Evolutionary conservation across 148 eudicot species (phyloP).

Genomic region (Rhododendron mucronatum): DNA sequence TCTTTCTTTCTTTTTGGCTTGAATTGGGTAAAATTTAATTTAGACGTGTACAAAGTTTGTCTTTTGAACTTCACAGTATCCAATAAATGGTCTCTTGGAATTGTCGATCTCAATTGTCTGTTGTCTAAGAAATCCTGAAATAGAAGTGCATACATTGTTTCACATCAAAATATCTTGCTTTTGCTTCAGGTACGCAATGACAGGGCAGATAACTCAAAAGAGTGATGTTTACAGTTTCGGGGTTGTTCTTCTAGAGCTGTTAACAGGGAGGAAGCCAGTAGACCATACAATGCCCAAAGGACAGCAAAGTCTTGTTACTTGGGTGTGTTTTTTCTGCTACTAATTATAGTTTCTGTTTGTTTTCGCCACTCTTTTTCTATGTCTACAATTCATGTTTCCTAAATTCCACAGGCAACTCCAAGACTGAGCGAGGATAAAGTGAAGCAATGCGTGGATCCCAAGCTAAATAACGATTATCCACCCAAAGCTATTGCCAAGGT

Average conservation of each 20-base stretch:
- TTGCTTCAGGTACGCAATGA: conserved; percentile 81
- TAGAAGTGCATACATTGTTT: not conserved
- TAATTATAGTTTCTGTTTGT: not conserved
- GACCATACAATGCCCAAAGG: conserved; percentile 98
- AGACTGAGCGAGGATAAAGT: conserved; percentile 95
- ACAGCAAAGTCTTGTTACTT: conserved; percentile 91
- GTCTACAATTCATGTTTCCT: not conserved
- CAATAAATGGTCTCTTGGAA: not conserved
- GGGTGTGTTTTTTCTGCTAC: conserved; percentile 42
- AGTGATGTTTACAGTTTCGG: conserved; percentile 98
- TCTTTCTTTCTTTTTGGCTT: not conserved
- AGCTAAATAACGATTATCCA: conserved; percentile 68
- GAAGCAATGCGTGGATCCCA: conserved; percentile 94
- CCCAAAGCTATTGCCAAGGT: conserved; percentile 95
- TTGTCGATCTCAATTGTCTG: not conserved
- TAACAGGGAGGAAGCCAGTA: conserved; percentile 94
- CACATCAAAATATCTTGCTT: not conserved
- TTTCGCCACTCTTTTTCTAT: not conserved
- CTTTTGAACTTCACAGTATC: not conserved
- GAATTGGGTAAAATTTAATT: not conserved
- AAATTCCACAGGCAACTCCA: conserved; percentile 73
- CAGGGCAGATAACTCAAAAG: conserved; percentile 93
- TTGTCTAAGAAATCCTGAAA: not conserved
- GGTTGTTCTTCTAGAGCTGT: conserved; percentile 86
- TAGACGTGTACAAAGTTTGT: not conserved